phyloP scores from a whole-genome alignment of 2,329 filamentous ascomycete genomes.

The Cadophora gregata region DNA sequence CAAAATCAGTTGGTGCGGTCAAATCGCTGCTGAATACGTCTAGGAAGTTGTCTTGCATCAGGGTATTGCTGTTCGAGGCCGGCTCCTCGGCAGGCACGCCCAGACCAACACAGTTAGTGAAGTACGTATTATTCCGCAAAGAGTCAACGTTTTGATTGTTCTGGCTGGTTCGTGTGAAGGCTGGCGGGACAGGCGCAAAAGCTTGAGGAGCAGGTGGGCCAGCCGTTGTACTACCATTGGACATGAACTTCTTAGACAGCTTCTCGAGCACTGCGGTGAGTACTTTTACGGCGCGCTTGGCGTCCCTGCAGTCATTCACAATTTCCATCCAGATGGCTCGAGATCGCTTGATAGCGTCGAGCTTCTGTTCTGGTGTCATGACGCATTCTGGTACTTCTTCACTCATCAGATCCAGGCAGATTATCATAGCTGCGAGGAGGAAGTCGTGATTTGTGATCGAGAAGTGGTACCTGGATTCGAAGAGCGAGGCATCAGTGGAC shows the following conservation, averaged over 20 bases:
- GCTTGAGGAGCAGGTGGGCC: background rate
- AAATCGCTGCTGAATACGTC: conserved; percentile 31
- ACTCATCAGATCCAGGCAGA: conserved; percentile 54
- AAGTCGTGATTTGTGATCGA: conserved; percentile 65
- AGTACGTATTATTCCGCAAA: conserved; percentile 20
- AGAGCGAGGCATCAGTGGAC: background rate
- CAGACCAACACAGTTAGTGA: conserved; percentile 19
- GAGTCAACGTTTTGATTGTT: conserved; percentile 22
- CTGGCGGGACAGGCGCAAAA: background rate
- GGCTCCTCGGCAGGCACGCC: conserved; percentile 3
- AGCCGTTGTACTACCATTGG: background rate
- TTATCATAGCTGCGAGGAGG: conserved; percentile 64
- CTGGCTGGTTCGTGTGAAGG: conserved; percentile 5
- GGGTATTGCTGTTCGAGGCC: conserved; percentile 15
- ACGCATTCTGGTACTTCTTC: conserved; percentile 27
- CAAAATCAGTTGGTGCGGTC: conserved; percentile 31
- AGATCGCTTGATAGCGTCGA: conserved; percentile 32
- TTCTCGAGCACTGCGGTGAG: conserved; percentile 32
- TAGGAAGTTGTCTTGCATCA: conserved; percentile 32
- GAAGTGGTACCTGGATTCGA: conserved; percentile 51
- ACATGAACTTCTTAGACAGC: conserved; percentile 22
- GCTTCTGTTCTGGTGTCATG: conserved; percentile 32
- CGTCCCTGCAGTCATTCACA: conserved; percentile 36
- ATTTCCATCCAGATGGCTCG: conserved; percentile 37
- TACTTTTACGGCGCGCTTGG: conserved; percentile 32